Evolutionary conservation across 139 green algal species (phyloP), one percentile per base, ranked within the genome.

Genomic region (Chlorella sp.): DNA sequence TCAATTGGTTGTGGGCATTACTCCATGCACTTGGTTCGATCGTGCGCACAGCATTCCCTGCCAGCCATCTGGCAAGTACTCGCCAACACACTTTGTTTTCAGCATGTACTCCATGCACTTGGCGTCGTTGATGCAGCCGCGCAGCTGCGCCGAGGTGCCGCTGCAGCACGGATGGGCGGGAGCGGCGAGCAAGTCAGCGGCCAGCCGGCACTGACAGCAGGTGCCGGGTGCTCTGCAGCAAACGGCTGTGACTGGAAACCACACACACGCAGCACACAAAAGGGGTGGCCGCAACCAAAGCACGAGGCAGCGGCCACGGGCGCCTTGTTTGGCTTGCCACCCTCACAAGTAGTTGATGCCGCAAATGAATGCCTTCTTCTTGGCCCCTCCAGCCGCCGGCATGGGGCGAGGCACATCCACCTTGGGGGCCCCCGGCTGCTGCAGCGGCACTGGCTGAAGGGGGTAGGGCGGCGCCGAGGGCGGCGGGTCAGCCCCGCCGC

Each of bases 41-140:
- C n/a, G n/a, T n/a, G n/a, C n/a, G n/a, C n/a, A n/a, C n/a, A n/a
- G n/a, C n/a, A n/a, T n/a, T n/a, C n/a, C n/a, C n/a, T n/a, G n/a
- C n/a, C n/a, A n/a, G n/a, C n/a, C n/a, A n/a, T n/a, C n/a, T n/a
- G n/a, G n/a, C n/a, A n/a, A n/a, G n/a, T n/a, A n/a, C n/a, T n/a
- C n/a, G n/a, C n/a, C n/a, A n/a, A n/a, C 74, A 17, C 30, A 65
- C 62, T 86, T 86, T 28, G 69, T 65, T 23, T 60, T 65, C 41
- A 90, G 55, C n/a, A 90, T 62, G 71, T 88, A 90, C n/a, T 90
- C 75, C 83, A 90, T 90, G 78, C 87, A 90, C 51, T 74, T 78
- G 20, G 87, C 87, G 32, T 94, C 90, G 51, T 93, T 93, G 73
- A 94, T 94, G 85, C 90, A 94, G 17, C 90, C 90, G 12, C 74